Base-by-base conservation (phyloP, 2,329 filamentous ascomycete genomes). In the Leptodontidium sp. region DNA sequence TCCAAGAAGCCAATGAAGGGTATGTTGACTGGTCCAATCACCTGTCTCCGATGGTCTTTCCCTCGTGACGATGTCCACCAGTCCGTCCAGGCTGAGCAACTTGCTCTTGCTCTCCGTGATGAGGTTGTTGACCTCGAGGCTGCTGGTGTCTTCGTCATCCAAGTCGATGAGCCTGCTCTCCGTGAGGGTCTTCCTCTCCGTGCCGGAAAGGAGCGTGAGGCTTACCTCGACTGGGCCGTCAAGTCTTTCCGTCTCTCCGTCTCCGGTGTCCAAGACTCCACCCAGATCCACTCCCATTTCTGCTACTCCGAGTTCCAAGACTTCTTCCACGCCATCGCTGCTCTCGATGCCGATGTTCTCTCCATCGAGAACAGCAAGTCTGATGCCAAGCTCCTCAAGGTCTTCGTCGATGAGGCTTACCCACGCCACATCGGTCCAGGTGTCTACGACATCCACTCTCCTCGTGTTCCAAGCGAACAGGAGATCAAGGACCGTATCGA, bases 281-380 rank as follows among this genome's bases (percentile, higher is more conserved):
- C 96, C 76, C 96, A 99, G 89, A 98, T 99, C 83, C 96, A 99
- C 91, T 98, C 94, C 73, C 96, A 99, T 88, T 99, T 99, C 93
- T 99, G 96, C 85, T 99, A 99, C 91, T 98, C 96, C 64, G 96
- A 99, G 89, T 99, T 99, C 93, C 96, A 99, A 87, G 96, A 99
- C 88, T 99, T 99, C 90, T 99, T 99, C 94, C 93, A 98, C 85
- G 96, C 96, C 85, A 99, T 99, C 78, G 93, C 96, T 74, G 95
- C 96, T 71, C 91, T 99, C 74, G 96, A 99, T 81, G 95, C 96
- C 73, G 96, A 99, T 84, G 96, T 99, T 73, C 91, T 99, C 79
- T 97, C 93, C 80, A 99, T 99, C 78, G 96, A 99, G 91, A 99
- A 99, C 93, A 97, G 93, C 92, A 99, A 99, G 92, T 97, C 93